Evolutionary conservation across 495 filamentous ascomycete genomes (phyloP).

Genomic region (Penicillium antarcticum): DNA sequence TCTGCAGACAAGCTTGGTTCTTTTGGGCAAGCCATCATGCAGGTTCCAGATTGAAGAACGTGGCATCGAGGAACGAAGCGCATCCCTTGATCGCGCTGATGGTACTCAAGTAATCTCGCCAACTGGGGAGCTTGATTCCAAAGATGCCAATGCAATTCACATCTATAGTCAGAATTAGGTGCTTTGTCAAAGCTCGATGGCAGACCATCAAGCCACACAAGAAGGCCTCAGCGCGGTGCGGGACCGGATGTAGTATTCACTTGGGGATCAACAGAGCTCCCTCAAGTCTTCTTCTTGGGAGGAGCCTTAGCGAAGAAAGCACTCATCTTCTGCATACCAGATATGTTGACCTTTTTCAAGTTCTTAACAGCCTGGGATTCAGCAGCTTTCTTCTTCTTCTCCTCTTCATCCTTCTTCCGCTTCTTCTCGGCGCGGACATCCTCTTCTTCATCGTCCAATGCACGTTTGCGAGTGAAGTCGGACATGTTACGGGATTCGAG

Average conservation of each 20-base stretch:
- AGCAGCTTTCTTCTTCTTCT: conserved; percentile 67
- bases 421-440: conserved; percentile 54
- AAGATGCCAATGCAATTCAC: no score
- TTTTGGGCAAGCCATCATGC: no score
- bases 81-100: no score
- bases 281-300: conserved; percentile 36
- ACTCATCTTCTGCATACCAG: conserved; percentile 96
- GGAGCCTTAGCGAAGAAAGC: conserved; percentile 80
- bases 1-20: no score
- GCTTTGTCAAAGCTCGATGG: no score
- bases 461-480: conserved; percentile 75
- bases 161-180: no score
- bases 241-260: not conserved
- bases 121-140: no score
- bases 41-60: no score
- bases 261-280: not conserved
- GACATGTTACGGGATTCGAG: conserved; percentile 59
- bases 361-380: conserved; percentile 72
- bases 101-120: no score
- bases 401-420: conserved; percentile 68
- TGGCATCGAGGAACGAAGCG: no score
- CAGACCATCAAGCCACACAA: not conserved
- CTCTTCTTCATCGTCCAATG: conserved; percentile 64
- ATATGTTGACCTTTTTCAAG: conserved; percentile 82
- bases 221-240: not conserved